phyloP scores from a whole-genome alignment of 2,329 filamentous ascomycete genomes.

The Hymenoscyphus fraxineus region DNA sequence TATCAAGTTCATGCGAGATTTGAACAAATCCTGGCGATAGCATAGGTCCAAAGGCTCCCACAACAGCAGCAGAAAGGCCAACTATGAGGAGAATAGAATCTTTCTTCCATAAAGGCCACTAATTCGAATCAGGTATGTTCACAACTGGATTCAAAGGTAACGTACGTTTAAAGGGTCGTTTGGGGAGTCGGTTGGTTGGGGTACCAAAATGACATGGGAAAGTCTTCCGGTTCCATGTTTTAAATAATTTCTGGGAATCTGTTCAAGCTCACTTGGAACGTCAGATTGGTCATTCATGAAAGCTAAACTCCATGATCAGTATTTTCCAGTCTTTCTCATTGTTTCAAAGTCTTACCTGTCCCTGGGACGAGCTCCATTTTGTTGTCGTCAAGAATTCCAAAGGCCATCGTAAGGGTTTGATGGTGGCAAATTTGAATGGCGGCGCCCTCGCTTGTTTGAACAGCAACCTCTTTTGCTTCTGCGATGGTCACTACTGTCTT shows the following conservation, averaged over 20 bases:
- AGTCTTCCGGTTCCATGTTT: constrained; percentile 24
- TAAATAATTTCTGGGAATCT: constrained; percentile 39
- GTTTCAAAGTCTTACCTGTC: constrained; percentile 38
- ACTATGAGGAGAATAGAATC: constrained; percentile 45
- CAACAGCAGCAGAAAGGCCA: constrained; percentile 44
- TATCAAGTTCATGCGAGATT: constrained; percentile 42
- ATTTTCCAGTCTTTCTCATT: background rate
- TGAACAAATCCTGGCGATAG: constrained; percentile 47
- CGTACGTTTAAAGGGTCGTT: constrained; percentile 48
- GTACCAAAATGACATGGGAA: constrained; percentile 29
- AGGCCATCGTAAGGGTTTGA: constrained; percentile 39
- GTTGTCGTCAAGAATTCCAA: constrained; percentile 45
- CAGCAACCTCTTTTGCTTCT: background rate
- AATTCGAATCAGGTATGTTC: background rate
- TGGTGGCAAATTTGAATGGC: background rate
- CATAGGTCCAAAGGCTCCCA: constrained; percentile 51
- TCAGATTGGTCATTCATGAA: constrained; percentile 45
- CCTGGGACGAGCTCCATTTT: constrained; percentile 46
- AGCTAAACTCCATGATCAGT: constrained; percentile 31
- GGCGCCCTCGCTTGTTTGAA: background rate
- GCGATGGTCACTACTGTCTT: background rate
- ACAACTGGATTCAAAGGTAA: constrained; percentile 7
- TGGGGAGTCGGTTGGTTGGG: constrained; percentile 46
- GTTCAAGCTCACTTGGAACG: constrained; percentile 43
- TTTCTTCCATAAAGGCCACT: constrained; percentile 45